Conservation (phyloP, 352 stramenopile species). For the Phytophthora syringae region DNA sequence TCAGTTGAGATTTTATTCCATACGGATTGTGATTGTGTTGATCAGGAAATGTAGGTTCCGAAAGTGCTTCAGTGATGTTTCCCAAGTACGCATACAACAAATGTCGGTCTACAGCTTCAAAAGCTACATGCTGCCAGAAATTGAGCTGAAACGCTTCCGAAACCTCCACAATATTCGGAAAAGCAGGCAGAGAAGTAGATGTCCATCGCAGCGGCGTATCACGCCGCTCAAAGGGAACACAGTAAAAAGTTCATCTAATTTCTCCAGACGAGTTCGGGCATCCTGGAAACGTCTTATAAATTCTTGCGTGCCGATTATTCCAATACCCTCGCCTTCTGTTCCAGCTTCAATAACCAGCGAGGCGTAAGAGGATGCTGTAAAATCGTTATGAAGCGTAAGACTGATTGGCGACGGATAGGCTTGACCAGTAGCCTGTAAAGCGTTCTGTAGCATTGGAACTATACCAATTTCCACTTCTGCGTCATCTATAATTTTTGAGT, state of each 20-base stretch:
- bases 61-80: no score
- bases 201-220: no score
- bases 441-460: not conserved
- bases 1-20: no score
- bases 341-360: not conserved
- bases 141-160: not conserved
- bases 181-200: not conserved
- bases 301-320: not conserved
- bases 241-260: not conserved
- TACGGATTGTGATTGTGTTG: no score
- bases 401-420: not conserved
- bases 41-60: no score
- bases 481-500: no score
- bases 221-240: no score
- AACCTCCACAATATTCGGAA: slow-evolving; percentile 1
- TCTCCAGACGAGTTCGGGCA: not conserved
- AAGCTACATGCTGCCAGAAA: slow-evolving; percentile 5
- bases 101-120: not conserved
- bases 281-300: not conserved
- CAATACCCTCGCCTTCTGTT: not conserved
- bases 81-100: not conserved
- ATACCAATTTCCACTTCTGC: no score
- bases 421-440: not conserved
- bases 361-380: not conserved
- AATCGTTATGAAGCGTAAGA: not conserved